These are phyloP conservation scores for Coemansia sp. DNA, from an alignment of 192 early-diverging fungal genomes.

Conservation along the genomic window DNA sequence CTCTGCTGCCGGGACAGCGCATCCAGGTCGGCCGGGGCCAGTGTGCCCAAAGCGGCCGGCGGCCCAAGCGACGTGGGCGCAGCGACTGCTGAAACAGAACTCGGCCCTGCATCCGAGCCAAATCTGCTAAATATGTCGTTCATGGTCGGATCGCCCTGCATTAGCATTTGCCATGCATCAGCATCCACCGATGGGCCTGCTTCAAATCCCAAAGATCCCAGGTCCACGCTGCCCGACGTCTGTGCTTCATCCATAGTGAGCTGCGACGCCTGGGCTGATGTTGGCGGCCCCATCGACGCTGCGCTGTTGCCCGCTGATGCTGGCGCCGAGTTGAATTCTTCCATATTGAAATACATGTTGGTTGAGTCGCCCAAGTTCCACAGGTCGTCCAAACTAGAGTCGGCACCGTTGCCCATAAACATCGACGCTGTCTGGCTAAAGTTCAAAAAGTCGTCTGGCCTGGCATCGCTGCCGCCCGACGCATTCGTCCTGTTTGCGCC, in stretches of 20 bases:
- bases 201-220: conserved; percentile 38
- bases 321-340: conserved; percentile 45
- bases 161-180: conserved; percentile 34
- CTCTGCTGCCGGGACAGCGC: conserved; percentile 14
- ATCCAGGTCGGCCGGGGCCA: conserved; percentile 45
- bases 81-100: not conserved
- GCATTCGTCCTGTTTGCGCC: conserved; percentile 8
- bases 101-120: not conserved
- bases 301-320: conserved; percentile 12
- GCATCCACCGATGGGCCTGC: conserved; percentile 32
- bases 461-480: not conserved
- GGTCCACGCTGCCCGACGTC: conserved; percentile 13
- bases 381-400: conserved; percentile 27
- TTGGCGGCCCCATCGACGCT: not conserved
- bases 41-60: conserved; percentile 16
- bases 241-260: not conserved
- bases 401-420: conserved; percentile 16
- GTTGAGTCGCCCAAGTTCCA: conserved; percentile 41
- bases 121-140: conserved; percentile 25
- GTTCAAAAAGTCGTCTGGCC: conserved; percentile 23
- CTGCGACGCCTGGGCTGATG: not conserved
- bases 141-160: conserved; percentile 41
- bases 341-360: conserved; percentile 52
- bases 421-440: conserved; percentile 17
- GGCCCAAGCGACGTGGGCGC: not conserved